Evolutionary conservation across 78 protist genomes (phyloP), one percentile per base, ranked within the genome.

Genomic region (Paulinella micropora): DNA sequence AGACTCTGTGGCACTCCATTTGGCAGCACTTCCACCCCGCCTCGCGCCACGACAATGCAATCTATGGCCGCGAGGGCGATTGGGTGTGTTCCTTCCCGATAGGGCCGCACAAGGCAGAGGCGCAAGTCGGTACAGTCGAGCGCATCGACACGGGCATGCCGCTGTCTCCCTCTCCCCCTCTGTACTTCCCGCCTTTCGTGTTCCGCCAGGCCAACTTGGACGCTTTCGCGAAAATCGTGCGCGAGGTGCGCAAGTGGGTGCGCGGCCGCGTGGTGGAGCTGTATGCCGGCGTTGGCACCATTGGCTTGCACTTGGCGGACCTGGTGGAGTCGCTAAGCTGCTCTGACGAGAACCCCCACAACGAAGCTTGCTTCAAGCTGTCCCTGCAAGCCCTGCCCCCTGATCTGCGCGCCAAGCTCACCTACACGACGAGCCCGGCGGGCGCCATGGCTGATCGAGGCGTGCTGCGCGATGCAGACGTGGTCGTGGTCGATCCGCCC

Each of bases 131-230:
- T 15, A 31, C 38, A 9, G 35, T 83, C 86, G 86, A 83, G 51
- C 67, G 34, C n/a, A n/a, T 38, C 64, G 9, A 1, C 34, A 29
- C 64, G 34, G 86, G 41, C 36, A 31, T n/a, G n/a, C n/a, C n/a
- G n/a, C n/a, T n/a, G n/a, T n/a, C n/a, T n/a, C n/a, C n/a, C n/a
- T n/a, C n/a, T n/a, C n/a, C 64, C 0, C 26, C 86, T 4, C 1
- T 83, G 37, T 39, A 3, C 23, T 39, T 39, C 0, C 37, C 73
- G 87, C 87, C 87, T 0, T 84, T 0, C 1, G 73, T 39, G 3
- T 84, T 84, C 39, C 35, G 87, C 3, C 87, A 84, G 87, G 39
- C 77, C 37, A 84, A 84, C 73, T 73, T 84, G 32, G 69, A 84
- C 37, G 87, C 9, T 4, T 84, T 84, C 87, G 87, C 38, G 23